Conservation (phyloP, 306 rosid species). For the Malus fusca region DNA sequence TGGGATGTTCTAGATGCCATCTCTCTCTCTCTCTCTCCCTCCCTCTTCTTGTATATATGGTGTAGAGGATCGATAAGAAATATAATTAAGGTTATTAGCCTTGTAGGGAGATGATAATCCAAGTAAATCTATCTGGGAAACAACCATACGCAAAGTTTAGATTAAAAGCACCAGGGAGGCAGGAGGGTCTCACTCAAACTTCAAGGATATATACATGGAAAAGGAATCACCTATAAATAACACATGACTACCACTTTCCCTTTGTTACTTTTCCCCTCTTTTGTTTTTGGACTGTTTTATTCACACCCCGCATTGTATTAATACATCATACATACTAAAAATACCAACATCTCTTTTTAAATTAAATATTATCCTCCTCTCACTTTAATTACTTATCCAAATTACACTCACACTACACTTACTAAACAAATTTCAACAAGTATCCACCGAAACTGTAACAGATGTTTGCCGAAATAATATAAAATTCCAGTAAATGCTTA, state of each 20-base stretch:
- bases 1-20: conserved; percentile 47
- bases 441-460: not conserved
- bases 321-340: too few species aligned
- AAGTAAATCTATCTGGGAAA: conserved; percentile 2
- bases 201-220: conserved; percentile 7
- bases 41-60: conserved; percentile 4
- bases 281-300: not conserved
- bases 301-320: too few species aligned
- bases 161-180: not conserved
- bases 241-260: conserved; percentile 23
- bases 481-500: not conserved
- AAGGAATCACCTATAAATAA: conserved; percentile 3
- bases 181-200: conserved; percentile 9
- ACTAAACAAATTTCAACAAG: not conserved
- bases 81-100: not conserved
- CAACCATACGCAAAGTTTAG: not conserved
- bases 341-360: too few species aligned
- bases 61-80: conserved; percentile 10
- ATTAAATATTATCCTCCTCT: not conserved
- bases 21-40: conserved; percentile 11
- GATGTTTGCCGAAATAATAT: not conserved
- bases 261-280: not conserved
- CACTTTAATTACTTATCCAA: not conserved
- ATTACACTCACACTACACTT: too few species aligned
- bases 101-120: not conserved